A percentile compares a stretch with the other conserved stretches of the same genome.
phyloP scores from a whole-genome alignment of 1,139 yeast genomes.

The Candida albicans region DNA sequence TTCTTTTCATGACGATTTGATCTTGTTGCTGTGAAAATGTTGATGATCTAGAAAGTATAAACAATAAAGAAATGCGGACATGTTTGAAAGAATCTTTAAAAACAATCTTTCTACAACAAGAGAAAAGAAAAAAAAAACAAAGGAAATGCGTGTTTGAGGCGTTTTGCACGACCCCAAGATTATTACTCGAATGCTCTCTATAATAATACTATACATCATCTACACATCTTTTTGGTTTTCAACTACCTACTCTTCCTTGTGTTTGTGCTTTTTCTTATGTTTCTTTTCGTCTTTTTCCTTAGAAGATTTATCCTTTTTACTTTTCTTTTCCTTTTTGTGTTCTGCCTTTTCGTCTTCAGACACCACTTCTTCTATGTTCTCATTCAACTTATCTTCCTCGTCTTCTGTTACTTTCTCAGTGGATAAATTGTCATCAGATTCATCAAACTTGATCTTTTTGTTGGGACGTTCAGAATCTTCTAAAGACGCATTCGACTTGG shows the following conservation, averaged over 20 bases:
- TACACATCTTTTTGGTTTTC: too few relatives aligned
- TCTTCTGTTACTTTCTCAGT: constrained; percentile 14
- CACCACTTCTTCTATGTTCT: constrained; percentile 17
- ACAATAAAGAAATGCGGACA: not conserved
- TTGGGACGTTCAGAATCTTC: constrained; percentile 21
- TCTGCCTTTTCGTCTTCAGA: constrained; percentile 20
- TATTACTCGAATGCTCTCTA: too few relatives aligned
- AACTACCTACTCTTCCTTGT: not conserved
- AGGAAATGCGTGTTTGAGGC: constrained; percentile 7
- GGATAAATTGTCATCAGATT: constrained; percentile 17
- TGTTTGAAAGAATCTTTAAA: not conserved
- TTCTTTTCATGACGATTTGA: constrained; percentile 17
- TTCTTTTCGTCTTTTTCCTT: constrained; percentile 39
- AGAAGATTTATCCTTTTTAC: constrained; percentile 18
- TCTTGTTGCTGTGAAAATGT: not conserved
- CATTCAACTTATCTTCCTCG: constrained; percentile 14
- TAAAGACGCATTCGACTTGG: constrained; percentile 24
- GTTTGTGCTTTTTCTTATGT: constrained; percentile 19
- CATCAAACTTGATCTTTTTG: constrained; percentile 32
- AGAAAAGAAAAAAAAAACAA: constrained; percentile 2
- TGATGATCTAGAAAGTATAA: not conserved
- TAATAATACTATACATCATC: too few relatives aligned
- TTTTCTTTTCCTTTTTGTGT: constrained; percentile 17
- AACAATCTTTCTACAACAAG: too few relatives aligned
- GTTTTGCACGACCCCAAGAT: constrained; percentile 10